Base-by-base conservation (phyloP, 2,329 filamentous ascomycete species). In the Microsporum audouinii region DNA sequence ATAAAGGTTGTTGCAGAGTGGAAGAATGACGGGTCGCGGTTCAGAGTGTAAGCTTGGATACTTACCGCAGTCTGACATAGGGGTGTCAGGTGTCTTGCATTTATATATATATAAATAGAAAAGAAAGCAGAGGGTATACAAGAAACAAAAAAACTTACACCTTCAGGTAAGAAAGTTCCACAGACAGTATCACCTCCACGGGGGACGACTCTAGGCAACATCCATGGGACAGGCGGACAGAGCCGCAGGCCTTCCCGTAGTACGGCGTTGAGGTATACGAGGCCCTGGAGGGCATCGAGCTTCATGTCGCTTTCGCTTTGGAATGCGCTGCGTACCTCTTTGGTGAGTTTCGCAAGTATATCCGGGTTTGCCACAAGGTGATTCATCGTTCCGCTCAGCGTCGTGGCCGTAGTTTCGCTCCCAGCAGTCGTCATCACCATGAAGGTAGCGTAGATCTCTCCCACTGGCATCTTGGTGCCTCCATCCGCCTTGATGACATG, bases 401-500 rank as follows among this genome's bases (percentile, higher is more conserved):
- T 66, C 0, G 77, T 77, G 0, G 78, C 77, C 0, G 77, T 80
- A 0, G 78, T 80, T 65, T 82, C 80, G 2, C 56, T 58, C n/a
- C 56, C 56, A 14, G 56, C 36, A 31, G 56, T 76, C 78, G 3
- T 80, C 79, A 4, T 78, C 79, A 12, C 67, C 36, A 72, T 67
- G 4, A 67, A 31, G 29, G 65, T 60, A 14, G 66, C 64, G 38
- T 67, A 66, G 17, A 65, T 57, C 39, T 64, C 62, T 51, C 66
- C 62, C 53, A 65, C 60, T 5, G 47, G 56, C 36, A 58, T 41
- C 38, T 55, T 49, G 2, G 36, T 58, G 4, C 27, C 36, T 14
- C 56, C 56, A 7, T 58, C 38, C 8, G 23, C 5, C 17, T 43
- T 43, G n/a, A 58, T 31, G 14, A 58, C 36, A 58, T 58, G 56